Percentiles rank a stretch among this genome's conserved stretches.
These are phyloP conservation scores for Candida xiaguanensis DNA, from an alignment of 805 yeast genomes.

Conservation along the genomic window DNA sequence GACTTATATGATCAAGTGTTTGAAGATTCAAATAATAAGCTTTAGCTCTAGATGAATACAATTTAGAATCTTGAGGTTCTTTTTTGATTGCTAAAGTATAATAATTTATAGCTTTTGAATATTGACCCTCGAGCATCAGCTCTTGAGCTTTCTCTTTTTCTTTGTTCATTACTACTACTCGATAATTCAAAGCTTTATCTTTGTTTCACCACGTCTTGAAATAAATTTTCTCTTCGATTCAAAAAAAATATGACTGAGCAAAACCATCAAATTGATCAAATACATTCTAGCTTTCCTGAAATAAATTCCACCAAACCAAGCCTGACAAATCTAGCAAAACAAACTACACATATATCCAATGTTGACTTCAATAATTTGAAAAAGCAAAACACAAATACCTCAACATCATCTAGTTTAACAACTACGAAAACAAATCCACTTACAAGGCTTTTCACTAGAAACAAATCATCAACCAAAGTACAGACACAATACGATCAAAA, in stretches of 20 bases:
- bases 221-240: neutral
- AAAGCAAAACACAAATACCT: conserved; percentile 25
- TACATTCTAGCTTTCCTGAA: neutral
- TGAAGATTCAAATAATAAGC: conserved; percentile 9
- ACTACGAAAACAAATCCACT: conserved; percentile 27
- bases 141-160: conserved; percentile 8
- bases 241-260: neutral
- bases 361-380: conserved; percentile 32
- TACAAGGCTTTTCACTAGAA: conserved; percentile 27
- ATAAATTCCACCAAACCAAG: neutral
- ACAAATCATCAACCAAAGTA: conserved; percentile 19
- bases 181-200: neutral
- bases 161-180: neutral
- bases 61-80: conserved; percentile 8
- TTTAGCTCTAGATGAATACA: conserved; percentile 14
- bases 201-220: neutral
- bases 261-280: neutral
- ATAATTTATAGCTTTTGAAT: conserved; percentile 15
- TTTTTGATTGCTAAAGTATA: conserved; percentile 14
- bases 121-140: conserved; percentile 10
- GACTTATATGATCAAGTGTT: neutral
- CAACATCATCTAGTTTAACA: conserved; percentile 20
- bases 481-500: conserved; percentile 10
- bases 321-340: neutral
- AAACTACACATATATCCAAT: conserved; percentile 19